These are phyloP conservation scores for Chrysanthemum makinoi DNA, from an alignment of 129 eudicot genomes.

Conservation along the genomic window DNA sequence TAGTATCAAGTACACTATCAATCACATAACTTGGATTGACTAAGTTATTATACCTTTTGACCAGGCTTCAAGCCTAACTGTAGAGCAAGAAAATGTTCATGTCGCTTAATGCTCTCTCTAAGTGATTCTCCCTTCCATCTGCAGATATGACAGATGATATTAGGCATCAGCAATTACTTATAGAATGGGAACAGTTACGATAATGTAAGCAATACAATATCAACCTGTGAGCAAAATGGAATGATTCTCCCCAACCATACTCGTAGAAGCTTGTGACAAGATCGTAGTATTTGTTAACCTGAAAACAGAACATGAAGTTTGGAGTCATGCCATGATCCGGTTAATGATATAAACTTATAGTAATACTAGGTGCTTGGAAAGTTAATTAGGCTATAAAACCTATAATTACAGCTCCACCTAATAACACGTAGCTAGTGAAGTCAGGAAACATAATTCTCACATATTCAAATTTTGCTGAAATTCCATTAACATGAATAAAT, in stretches of 20 bases:
- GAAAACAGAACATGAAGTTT: conserved; percentile 20
- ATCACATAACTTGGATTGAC: conserved; percentile 2
- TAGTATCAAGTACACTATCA: conserved; percentile 8
- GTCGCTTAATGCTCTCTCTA: conserved; percentile 87
- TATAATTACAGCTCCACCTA: not conserved
- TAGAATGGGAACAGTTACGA: not conserved
- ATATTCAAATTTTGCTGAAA: too few species aligned
- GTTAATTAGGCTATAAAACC: not conserved
- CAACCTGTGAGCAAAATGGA: conserved; percentile 96
- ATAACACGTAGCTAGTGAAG: too few species aligned
- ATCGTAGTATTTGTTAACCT: conserved; percentile 96
- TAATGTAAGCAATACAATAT: conserved; percentile 2
- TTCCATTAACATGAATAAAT: too few species aligned
- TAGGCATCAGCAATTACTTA: not conserved
- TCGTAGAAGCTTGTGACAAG: conserved; percentile 97
- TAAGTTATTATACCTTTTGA: conserved; percentile 54
- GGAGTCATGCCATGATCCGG: conserved; percentile 1
- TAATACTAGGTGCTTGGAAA: conserved; percentile 18
- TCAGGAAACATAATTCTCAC: too few species aligned
- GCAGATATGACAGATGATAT: conserved; percentile 11
- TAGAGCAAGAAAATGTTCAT: conserved; percentile 95
- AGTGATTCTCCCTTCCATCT: conserved; percentile 97
- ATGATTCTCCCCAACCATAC: conserved; percentile 99
- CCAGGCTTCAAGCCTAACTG: conserved; percentile 89
- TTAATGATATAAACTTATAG: not conserved